Evolutionary conservation across 2,329 filamentous ascomycete species (phyloP).

Genomic region (Colletotrichum godetiae): DNA sequence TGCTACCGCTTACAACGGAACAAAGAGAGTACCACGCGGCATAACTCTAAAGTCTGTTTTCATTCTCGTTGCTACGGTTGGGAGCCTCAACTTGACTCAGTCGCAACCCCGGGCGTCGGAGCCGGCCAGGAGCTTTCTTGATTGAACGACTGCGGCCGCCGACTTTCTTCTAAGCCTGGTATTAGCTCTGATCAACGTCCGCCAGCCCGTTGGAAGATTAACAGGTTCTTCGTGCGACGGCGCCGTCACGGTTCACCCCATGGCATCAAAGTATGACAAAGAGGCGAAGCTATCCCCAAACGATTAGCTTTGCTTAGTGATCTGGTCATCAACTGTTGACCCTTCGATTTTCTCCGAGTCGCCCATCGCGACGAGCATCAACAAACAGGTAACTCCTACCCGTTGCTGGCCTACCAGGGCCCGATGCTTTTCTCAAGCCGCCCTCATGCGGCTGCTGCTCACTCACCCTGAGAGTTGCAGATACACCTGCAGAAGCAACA

Average conservation of each 20-base stretch:
- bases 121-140: slow-evolving; percentile 1
- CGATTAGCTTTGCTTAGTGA: slow-evolving; percentile 5
- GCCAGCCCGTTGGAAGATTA: not conserved
- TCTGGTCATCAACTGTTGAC: slow-evolving; percentile 15
- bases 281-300: slow-evolving; percentile 20
- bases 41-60: slow-evolving; percentile 20
- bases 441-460: not conserved
- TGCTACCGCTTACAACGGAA: not conserved
- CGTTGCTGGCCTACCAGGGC: slow-evolving; percentile 19
- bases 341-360: slow-evolving; percentile 30
- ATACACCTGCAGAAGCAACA: slow-evolving; percentile 12
- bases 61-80: slow-evolving; percentile 22
- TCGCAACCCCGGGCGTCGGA: slow-evolving; percentile 2
- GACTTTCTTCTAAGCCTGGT: not conserved
- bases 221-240: slow-evolving; percentile 14
- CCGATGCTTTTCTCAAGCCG: slow-evolving; percentile 1
- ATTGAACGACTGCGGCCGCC: slow-evolving; percentile 11
- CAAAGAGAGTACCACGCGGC: slow-evolving; percentile 25
- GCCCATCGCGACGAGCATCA: slow-evolving; percentile 20
- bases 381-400: slow-evolving; percentile 14
- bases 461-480: slow-evolving; percentile 36
- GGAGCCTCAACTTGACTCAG: slow-evolving; percentile 30
- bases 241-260: not conserved
- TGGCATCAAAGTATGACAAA: slow-evolving; percentile 12
- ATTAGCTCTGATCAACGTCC: slow-evolving; percentile 8